Evolutionary conservation across 176 grass and related monocot species (phyloP).

Genomic region (Alloteropsis semialata): DNA sequence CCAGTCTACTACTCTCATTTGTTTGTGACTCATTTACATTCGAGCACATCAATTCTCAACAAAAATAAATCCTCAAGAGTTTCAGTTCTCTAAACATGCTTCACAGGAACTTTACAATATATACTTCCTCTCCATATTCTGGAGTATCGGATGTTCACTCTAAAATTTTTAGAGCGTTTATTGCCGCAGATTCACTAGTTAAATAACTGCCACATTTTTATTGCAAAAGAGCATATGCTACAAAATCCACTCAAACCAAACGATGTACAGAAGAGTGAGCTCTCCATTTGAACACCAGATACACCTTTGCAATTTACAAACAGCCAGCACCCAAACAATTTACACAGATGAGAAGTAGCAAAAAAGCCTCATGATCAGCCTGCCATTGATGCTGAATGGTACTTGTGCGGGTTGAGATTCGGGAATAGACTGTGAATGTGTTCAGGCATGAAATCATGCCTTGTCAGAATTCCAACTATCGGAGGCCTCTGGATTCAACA

Average conservation of each 20-base stretch:
- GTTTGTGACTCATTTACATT: too few species aligned
- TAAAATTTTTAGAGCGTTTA: slow-evolving; percentile 2
- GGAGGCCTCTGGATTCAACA: slow-evolving; percentile 75
- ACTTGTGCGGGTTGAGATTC: slow-evolving; percentile 47
- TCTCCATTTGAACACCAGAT: neutral
- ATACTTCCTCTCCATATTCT: neutral
- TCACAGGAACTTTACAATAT: neutral
- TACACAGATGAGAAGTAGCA: neutral
- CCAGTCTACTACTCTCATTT: too few species aligned
- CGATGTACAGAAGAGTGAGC: slow-evolving; percentile 12
- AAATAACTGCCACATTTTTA: neutral
- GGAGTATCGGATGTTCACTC: neutral
- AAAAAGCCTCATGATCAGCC: slow-evolving; percentile 23
- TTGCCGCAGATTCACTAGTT: neutral
- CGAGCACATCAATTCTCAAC: too few species aligned
- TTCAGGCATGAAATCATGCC: slow-evolving; percentile 82
- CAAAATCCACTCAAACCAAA: slow-evolving; percentile 9
- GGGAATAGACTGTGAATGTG: slow-evolving; percentile 72
- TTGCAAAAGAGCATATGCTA: slow-evolving; percentile 15
- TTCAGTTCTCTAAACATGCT: neutral
- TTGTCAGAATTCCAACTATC: slow-evolving; percentile 83
- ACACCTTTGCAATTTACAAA: slow-evolving; percentile 6
- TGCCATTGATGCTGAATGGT: slow-evolving; percentile 28
- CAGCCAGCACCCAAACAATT: neutral
- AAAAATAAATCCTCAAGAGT: neutral